Conservation (phyloP, 805 yeast species). For the Pichia scutulata region DNA sequence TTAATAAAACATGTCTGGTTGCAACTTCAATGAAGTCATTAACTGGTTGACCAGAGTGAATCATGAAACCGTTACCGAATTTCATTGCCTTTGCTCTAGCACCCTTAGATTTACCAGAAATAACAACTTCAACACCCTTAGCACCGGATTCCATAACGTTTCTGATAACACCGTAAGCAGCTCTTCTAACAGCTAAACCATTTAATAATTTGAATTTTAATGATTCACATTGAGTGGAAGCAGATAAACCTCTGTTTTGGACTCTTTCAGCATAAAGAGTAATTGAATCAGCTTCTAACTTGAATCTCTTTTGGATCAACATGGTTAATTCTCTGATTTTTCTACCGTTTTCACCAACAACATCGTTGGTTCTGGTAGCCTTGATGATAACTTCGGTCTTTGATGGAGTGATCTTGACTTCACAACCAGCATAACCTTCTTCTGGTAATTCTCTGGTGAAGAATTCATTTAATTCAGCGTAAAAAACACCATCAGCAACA, state of each 20-base stretch:
- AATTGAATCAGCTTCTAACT: slow-evolving; percentile 86
- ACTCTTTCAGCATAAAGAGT: slow-evolving; percentile 98
- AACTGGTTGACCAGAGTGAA: slow-evolving; percentile 99
- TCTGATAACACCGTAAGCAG: slow-evolving; percentile 99
- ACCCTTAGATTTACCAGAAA: slow-evolving; percentile 99
- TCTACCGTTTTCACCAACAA: slow-evolving; percentile 99
- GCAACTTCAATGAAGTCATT: slow-evolving; percentile 97
- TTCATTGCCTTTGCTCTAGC: slow-evolving; percentile 99
- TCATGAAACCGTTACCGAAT: slow-evolving; percentile 99
- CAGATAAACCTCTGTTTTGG: slow-evolving; percentile 98
- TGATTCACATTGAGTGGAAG: slow-evolving; percentile 99
- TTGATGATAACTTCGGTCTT: slow-evolving; percentile 97
- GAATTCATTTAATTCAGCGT: slow-evolving; percentile 99
- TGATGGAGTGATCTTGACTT: slow-evolving; percentile 97
- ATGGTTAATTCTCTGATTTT: slow-evolving; percentile 98
- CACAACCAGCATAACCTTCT: slow-evolving; percentile 99
- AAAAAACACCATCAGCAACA: slow-evolving; percentile 99
- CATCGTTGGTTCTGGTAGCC: slow-evolving; percentile 98
- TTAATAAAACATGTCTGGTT: slow-evolving; percentile 98
- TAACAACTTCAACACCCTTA: slow-evolving; percentile 99
- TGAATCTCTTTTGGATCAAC: slow-evolving; percentile 98
- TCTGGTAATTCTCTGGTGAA: slow-evolving; percentile 99
- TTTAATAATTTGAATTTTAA: slow-evolving; percentile 94
- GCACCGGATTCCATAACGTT: slow-evolving; percentile 99
- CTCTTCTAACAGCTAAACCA: slow-evolving; percentile 99